Percentiles rank a stretch among this genome's conserved stretches.
Evolutionary conservation across 2,329 filamentous ascomycete genomes (phyloP).

Genomic region (Sporothrix brunneoviolacea): DNA sequence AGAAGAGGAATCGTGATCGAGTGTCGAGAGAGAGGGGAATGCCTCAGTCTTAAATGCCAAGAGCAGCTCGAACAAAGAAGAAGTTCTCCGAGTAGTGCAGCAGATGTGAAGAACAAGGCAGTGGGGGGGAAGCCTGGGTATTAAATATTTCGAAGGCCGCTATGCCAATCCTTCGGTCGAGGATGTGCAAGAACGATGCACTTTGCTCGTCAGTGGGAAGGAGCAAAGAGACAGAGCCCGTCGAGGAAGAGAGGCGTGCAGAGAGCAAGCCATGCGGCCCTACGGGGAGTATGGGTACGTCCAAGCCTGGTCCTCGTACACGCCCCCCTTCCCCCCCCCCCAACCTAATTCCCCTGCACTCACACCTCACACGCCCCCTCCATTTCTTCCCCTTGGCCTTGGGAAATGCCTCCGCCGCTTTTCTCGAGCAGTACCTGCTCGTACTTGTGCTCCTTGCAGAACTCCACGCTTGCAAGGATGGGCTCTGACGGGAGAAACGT

Average conservation of each 20-base stretch:
- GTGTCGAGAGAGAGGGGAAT: neutral
- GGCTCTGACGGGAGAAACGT: too few species aligned
- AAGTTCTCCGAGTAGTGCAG: neutral
- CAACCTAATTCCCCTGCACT: neutral
- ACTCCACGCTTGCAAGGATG: too few species aligned
- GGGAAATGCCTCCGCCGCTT: neutral
- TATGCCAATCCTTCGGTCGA: neutral
- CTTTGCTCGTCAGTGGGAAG: neutral
- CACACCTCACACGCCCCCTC: slow-evolving; percentile 11
- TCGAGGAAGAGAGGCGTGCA: neutral
- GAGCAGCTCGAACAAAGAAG: neutral
- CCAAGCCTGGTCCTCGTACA: neutral
- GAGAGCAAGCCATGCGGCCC: neutral
- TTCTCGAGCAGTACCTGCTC: neutral
- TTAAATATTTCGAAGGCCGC: slow-evolving; percentile 15
- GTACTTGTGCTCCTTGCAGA: neutral
- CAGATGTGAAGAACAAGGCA: neutral
- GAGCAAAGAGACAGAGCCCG: neutral
- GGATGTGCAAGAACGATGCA: too few species aligned
- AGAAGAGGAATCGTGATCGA: neutral
- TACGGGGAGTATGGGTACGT: slow-evolving; percentile 1
- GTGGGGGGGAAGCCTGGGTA: slow-evolving; percentile 8
- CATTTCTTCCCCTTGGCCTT: neutral
- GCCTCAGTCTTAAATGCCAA: slow-evolving; percentile 6
- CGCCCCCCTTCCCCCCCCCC: neutral